Percentiles rank a stretch among this genome's conserved stretches.
phyloP scores from a whole-genome alignment of 2,329 filamentous ascomycete genomes.

The Diaporthe citrichinensis region DNA sequence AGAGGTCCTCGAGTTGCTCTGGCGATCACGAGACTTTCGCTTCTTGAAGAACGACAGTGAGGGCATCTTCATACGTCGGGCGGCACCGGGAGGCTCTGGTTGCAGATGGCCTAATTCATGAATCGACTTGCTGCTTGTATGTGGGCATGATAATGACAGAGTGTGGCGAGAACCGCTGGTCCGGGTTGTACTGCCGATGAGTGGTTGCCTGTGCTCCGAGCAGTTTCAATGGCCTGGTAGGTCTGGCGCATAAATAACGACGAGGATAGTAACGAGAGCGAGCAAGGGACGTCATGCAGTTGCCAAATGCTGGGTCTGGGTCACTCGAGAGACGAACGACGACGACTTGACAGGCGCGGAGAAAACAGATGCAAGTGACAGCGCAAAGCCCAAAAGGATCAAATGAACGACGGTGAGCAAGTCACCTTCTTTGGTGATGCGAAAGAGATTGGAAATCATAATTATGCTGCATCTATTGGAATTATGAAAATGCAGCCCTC shows the following conservation, averaged over 20 bases:
- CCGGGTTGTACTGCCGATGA: constrained; percentile 2
- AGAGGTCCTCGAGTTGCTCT: constrained; percentile 1
- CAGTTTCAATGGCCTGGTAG: constrained; percentile 10
- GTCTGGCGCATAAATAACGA: constrained; percentile 26
- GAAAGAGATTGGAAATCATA: constrained; percentile 28
- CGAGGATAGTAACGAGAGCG: constrained; percentile 26
- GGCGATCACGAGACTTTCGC: constrained; percentile 24
- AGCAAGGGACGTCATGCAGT: constrained; percentile 26
- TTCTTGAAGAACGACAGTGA: constrained; percentile 30
- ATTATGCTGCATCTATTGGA: constrained; percentile 12
- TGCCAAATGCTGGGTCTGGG: constrained; percentile 1
- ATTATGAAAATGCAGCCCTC: constrained; percentile 23
- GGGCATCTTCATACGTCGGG: constrained; percentile 26
- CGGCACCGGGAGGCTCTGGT: constrained; percentile 3
- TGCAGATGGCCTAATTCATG: constrained; percentile 29
- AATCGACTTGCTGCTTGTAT: constrained; percentile 14
- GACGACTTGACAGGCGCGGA: constrained; percentile 6
- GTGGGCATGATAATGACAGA: constrained; percentile 17
- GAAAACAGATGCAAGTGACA: constrained; percentile 10
- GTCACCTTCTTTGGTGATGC: background rate
- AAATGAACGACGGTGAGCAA: background rate
- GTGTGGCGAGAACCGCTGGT: constrained; percentile 11
- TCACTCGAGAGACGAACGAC: background rate
- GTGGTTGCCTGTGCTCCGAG: background rate
- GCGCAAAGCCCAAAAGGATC: constrained; percentile 1